phyloP scores from a whole-genome alignment of 345 rosid species.

The Corchorus olitorius region DNA sequence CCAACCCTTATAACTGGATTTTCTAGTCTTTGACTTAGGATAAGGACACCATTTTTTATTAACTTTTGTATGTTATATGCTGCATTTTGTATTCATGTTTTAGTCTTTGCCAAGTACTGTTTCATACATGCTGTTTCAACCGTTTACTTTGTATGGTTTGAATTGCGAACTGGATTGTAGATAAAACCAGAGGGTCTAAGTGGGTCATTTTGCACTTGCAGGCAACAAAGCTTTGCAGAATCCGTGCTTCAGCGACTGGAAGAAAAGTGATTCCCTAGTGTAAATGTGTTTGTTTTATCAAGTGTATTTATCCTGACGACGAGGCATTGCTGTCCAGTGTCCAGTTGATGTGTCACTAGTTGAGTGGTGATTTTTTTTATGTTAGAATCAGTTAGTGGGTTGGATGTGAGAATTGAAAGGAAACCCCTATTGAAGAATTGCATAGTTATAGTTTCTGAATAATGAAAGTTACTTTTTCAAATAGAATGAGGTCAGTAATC shows the following conservation, averaged over 20 bases:
- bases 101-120: not conserved
- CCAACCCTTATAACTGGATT: not conserved
- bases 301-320: slow-evolving; percentile 16
- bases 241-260: slow-evolving; percentile 72
- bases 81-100: not conserved
- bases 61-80: no score
- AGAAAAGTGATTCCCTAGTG: slow-evolving; percentile 50
- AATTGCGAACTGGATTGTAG: slow-evolving; percentile 16
- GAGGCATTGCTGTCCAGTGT: not conserved
- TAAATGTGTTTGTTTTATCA: not conserved
- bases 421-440: not conserved
- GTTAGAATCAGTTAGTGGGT: not conserved
- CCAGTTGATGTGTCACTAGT: not conserved
- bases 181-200: not conserved
- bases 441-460: not conserved
- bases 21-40: not conserved
- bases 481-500: not conserved
- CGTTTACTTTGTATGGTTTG: not conserved
- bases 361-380: not conserved
- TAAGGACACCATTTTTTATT: not conserved
- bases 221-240: slow-evolving; percentile 95
- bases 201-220: slow-evolving; percentile 36
- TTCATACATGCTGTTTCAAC: not conserved
- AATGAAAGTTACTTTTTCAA: not conserved
- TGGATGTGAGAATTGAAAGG: not conserved